Base-by-base conservation (phyloP, 2,329 filamentous ascomycete genomes). In the Cytospora piceicola region DNA sequence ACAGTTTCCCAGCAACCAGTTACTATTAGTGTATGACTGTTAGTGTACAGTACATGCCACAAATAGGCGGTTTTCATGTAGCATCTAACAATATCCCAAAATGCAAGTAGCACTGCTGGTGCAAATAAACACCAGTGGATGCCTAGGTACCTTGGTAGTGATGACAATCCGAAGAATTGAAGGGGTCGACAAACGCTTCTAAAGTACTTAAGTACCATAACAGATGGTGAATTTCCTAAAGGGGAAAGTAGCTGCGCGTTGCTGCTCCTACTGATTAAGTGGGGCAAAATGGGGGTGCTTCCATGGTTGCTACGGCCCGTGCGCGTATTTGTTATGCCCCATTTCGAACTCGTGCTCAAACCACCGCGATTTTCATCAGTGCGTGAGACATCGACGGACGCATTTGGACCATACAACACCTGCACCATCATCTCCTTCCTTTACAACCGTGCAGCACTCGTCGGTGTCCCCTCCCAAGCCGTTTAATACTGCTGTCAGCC, bases 271-370 rank as follows among this genome's bases (percentile, higher is more conserved):
- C 67, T 46, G 54, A 61, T 63, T 62, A 63, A 64, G 68, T 68
- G 69, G 63, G 68, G 62, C 66, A 15, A 24, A 9, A 49, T 49
- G 46, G 46, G 46, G 46, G 11, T 1, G 2, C 2, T 42, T 20
- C 39, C 7, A 20, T 29, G 39, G 39, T 22, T n/a, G 42, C 11
- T 30, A 32, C 27, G 69, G 71, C 52, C 69, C 63, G 69, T 71
- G 70, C 68, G 57, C 63, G 70, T 72, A 68, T 70, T 75, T 72
- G 72, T 72, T 75, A 74, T 75, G 46, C n/a, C 46, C 46, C 46
- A 49, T 49, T 24, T 49, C n/a, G 72, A 73, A 70, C 71, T 68
- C 71, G 69, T 72, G 69, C 68, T 65, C 55, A 52, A 39, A 59
- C 29, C 53, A 65, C 65, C 65, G 61, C 65, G 65, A 67, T 61